Evolutionary conservation across 1,284 basidiomycete genomes (phyloP), one percentile per base, ranked within the genome.

Genomic region (Pyrrhoderma lamaoense): DNA sequence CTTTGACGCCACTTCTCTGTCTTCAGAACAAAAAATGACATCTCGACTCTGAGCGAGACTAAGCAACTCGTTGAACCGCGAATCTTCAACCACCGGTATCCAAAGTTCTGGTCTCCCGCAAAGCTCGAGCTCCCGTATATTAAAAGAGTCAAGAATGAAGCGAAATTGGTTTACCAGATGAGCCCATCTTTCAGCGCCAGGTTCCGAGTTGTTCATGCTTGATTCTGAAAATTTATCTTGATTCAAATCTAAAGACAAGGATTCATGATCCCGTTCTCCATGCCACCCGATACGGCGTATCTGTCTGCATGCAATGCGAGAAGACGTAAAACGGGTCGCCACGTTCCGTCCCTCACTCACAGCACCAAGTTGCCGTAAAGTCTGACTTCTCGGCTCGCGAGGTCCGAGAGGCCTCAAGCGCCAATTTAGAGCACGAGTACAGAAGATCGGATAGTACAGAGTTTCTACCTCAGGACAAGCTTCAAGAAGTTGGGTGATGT

Each of bases 401-500:
- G 19, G 21, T 47, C 37, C 11, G 36, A 38, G 19, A 38, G 46
- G 16, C 46, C 46, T 13, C 38, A 21, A 23, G n/a, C 46, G 46
- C 48, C 48, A 49, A 23, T 45, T 19, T 16, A 46, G 36, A 9
- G 39, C 27, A 16, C 50, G 44, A 11, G 36, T 25, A 36, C 27
- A 52, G 45, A 52, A 54, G 19, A 54, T 34, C 14, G 42, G 47
- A 27, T 42, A 45, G 23, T 50, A 35, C 11, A 50, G 42, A 14
- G 38, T 16, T 25, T 49, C 47, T n/a, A 51, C 47, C 19, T 42
- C 45, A 8, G 47, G 38, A 23, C 35, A 50, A 31, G 19, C 31
- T 23, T 40, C 11, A n/a, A 54, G 16, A 23, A 54, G 42, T 14
- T 36, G 38, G 2, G 42, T 45, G 23, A 50, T 42, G 19, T 45